phyloP scores from a whole-genome alignment of 1,139 yeast genomes.

The Entelexis paramagnoliae region DNA sequence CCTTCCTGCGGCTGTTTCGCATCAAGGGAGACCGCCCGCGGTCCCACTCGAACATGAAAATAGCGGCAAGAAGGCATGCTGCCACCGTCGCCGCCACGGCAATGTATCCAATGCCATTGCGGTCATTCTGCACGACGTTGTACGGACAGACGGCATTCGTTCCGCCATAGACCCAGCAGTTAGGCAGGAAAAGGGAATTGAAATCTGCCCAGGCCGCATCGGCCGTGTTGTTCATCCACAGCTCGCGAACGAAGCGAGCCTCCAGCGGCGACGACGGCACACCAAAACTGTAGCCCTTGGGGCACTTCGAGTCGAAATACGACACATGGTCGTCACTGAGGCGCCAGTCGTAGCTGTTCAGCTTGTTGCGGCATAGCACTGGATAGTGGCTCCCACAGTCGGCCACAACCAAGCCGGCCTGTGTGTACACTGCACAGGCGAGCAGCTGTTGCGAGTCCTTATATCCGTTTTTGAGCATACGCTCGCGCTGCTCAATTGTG shows the following conservation, averaged over 20 bases:
- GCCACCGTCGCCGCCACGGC: constrained; percentile 58
- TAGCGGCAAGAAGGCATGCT: constrained; percentile 39
- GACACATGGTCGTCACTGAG: constrained; percentile 33
- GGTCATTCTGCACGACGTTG: constrained; percentile 43
- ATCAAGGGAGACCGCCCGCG: constrained; percentile 23
- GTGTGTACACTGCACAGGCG: constrained; percentile 47
- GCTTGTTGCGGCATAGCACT: constrained; percentile 46
- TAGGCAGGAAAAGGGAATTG: constrained; percentile 60
- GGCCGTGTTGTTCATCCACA: background rate
- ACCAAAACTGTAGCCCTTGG: constrained; percentile 42
- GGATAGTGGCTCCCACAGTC: constrained; percentile 51
- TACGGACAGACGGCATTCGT: constrained; percentile 74
- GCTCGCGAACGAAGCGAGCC: constrained; percentile 23
- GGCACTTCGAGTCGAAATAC: constrained; percentile 55
- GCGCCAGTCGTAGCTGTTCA: constrained; percentile 41
- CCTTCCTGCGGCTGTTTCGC: constrained; percentile 8
- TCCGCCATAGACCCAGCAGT: constrained; percentile 86
- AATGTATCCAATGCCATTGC: constrained; percentile 52
- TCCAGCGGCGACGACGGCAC: constrained; percentile 50
- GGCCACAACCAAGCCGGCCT: constrained; percentile 47
- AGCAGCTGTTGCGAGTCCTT: constrained; percentile 26
- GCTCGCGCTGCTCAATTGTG: constrained; percentile 16
- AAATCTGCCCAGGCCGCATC: constrained; percentile 66
- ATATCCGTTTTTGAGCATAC: constrained; percentile 16
- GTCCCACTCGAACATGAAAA: constrained; percentile 29